Base-by-base conservation (phyloP, 1,139 yeast genomes). In the Kodamaea sp. region DNA sequence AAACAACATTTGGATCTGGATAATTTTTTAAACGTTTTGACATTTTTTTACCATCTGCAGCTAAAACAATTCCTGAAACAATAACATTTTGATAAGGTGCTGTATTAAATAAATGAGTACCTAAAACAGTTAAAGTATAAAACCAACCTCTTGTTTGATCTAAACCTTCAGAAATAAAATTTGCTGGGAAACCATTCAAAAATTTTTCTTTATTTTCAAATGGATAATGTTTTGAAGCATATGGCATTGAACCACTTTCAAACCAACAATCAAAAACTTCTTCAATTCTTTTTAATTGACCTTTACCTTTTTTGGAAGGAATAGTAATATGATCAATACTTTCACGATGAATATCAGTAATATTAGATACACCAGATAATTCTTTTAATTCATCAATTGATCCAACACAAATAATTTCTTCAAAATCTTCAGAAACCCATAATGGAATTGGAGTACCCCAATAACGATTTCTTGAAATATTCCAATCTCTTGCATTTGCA, bases 91-190 rank as follows among this genome's bases (percentile, higher is more conserved):
- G 75, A 74, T 86, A 94, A 35, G 98, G 97, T 47, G 95, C 95
- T 43, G 82, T 78, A 55, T 85, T 84, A 70, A 92, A 92, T 56
- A 94, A 72, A 54, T 92, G 97, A 43, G 96, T 88, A 62, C 98
- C 98, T 56, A 94, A 75, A 24, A 94, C 97, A 32, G 96, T 84
- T 62, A 94, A 75, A 37, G 98, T 92, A 67, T 94, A 94, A 70
- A 94, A 94, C 99, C 99, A 92, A 61, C 99, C 99, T 79, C 99
- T 87, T 39, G 99, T 92, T 73, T 92, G 99, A 70, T 92, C 99
- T 54, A 92, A 79, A 69, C 99, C 99, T 73, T 92, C 99, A 45
- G 97, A 84, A 55, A 92, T 94, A 66, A 92, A 92, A 65, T 94
- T 92, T 30, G 96, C 99, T 39, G 98, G 98, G 81, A 85, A 92